phyloP scores from a whole-genome alignment of 2,329 filamentous ascomycete genomes.

The Epichloe bromicola region DNA sequence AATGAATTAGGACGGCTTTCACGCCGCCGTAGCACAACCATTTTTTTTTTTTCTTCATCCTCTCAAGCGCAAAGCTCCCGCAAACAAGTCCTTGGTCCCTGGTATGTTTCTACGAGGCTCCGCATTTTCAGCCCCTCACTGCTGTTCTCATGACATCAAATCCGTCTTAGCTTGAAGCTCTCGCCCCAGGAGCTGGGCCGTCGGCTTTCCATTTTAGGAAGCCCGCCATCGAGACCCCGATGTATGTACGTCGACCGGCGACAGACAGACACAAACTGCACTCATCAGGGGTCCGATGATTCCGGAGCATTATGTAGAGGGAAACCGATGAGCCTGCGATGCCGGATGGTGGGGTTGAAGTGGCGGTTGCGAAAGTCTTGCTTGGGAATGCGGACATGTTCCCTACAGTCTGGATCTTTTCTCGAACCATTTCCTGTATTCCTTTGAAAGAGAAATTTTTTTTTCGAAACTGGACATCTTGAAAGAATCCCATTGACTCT shows the following conservation, averaged over 20 bases:
- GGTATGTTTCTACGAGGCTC: not conserved
- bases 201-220: conserved; percentile 12
- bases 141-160: conserved; percentile 2
- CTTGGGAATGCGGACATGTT: not conserved
- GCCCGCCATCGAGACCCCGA: conserved; percentile 5
- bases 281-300: not conserved
- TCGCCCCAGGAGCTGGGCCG: not conserved
- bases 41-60: not conserved
- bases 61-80: not conserved
- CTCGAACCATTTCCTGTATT: no score
- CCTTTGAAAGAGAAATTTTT: no score
- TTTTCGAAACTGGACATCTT: no score
- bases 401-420: not conserved
- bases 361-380: not conserved
- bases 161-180: not conserved
- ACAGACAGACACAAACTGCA: not conserved
- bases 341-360: not conserved
- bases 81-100: not conserved
- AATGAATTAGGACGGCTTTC: not conserved
- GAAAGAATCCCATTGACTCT: no score
- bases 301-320: not conserved
- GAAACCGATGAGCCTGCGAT: not conserved
- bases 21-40: not conserved
- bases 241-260: not conserved
- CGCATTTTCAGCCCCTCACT: conserved; percentile 1